Percentiles rank a stretch among this genome's conserved stretches.
phyloP scores from a whole-genome alignment of 352 stramenopile species.

The Pythium plurisporium region DNA sequence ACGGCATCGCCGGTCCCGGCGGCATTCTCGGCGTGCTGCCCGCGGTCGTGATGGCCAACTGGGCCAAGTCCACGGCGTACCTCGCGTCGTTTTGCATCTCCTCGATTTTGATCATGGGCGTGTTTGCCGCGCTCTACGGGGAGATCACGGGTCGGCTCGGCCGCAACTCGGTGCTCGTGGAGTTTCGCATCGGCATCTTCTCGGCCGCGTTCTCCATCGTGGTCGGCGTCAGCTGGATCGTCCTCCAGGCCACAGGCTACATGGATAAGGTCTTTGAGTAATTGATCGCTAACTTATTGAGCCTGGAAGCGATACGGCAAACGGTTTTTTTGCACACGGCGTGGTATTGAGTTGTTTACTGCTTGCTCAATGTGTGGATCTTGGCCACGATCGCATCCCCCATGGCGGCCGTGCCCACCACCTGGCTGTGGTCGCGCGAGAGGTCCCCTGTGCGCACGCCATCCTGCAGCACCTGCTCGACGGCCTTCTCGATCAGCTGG shows the following conservation, averaged over 20 bases:
- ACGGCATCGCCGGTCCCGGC: constrained; percentile 55
- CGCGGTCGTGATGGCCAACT: constrained; percentile 57
- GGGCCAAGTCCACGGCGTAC: constrained; percentile 44
- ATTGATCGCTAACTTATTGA: no score
- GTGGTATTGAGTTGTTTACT: constrained; percentile 1
- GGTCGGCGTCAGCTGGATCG: constrained; percentile 44
- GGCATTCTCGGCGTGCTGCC: constrained; percentile 64
- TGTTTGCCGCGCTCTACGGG: constrained; percentile 62
- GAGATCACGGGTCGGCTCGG: constrained; percentile 28
- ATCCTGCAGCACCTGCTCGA: constrained; percentile 79
- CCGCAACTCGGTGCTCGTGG: constrained; percentile 21
- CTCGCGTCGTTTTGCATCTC: constrained; percentile 67
- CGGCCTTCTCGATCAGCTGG: constrained; percentile 72
- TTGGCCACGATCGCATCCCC: constrained; percentile 78
- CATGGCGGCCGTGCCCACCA: constrained; percentile 73
- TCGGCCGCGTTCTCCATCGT: constrained; percentile 31
- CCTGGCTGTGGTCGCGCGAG: constrained; percentile 45
- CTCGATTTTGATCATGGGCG: constrained; percentile 72
- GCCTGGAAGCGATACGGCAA: no score
- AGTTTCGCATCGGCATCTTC: constrained; percentile 36
- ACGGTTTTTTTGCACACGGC: no score
- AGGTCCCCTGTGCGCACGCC: constrained; percentile 85
- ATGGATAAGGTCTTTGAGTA: constrained; percentile 41
- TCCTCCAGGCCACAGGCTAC: constrained; percentile 32
- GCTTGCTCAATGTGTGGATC: constrained; percentile 48